Percentiles rank a stretch among this genome's conserved stretches.
Conservation (phyloP, 106 monocot genomes). For the Amphibolis antarctica region DNA sequence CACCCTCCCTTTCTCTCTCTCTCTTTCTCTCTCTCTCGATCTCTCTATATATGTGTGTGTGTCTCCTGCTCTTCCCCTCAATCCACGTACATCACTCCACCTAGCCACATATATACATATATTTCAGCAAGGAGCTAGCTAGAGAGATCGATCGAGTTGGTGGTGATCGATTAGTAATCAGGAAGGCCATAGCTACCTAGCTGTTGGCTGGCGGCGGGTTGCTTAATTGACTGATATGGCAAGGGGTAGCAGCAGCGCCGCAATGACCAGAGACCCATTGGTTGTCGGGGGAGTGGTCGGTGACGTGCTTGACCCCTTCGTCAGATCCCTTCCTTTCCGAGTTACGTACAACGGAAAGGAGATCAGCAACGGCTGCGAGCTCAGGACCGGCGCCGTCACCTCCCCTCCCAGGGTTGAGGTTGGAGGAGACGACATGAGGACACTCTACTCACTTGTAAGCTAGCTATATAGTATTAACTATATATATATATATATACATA, state of each 20-base stretch:
- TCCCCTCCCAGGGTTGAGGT: constrained; percentile 40
- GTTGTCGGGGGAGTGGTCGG: constrained; percentile 59
- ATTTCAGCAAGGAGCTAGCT: no score
- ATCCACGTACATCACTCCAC: no score
- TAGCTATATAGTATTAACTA: no score
- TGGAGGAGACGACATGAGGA: constrained; percentile 32
- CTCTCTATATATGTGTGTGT: constrained; percentile 4
- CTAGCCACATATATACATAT: no score
- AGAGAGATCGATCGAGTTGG: no score
- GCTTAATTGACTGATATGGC: not conserved
- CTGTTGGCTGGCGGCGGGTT: no score
- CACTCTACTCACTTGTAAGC: constrained; percentile 55
- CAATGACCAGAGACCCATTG: constrained; percentile 40
- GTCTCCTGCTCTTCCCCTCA: not conserved
- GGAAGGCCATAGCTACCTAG: no score
- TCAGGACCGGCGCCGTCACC: constrained; percentile 43
- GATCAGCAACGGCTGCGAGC: constrained; percentile 55
- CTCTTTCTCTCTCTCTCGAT: not conserved
- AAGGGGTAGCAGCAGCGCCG: not conserved
- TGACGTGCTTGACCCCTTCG: constrained; percentile 63
- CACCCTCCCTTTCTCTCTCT: no score
- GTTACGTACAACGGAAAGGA: constrained; percentile 48
- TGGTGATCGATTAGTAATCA: no score
- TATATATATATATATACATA: no score
- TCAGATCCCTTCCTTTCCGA: constrained; percentile 27